phyloP scores from a whole-genome alignment of 768 basidiomycete genomes.

The Baorangia bicolor region DNA sequence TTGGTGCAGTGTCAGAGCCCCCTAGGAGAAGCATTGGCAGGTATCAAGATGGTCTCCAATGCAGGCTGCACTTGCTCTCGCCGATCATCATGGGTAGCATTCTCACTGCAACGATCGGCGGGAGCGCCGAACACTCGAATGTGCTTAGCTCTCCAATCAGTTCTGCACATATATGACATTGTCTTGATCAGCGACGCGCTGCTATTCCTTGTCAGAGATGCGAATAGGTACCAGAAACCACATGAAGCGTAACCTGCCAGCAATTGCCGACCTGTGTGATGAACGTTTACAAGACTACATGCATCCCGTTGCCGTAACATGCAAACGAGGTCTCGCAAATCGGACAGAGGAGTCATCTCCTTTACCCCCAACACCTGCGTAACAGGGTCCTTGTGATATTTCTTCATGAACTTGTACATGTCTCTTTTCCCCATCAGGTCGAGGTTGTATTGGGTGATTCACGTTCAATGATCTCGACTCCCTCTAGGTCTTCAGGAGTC shows the following conservation, averaged over 20 bases:
- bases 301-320: no score
- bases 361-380: no score
- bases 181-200: slow-evolving; percentile 15
- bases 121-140: neutral
- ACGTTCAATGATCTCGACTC: no score
- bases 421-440: no score
- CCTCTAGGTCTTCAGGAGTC: no score
- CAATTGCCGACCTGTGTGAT: neutral
- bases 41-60: slow-evolving; percentile 27
- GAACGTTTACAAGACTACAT: neutral
- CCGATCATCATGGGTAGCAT: slow-evolving; percentile 33
- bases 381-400: no score
- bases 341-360: no score
- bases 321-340: no score
- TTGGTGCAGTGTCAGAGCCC: neutral
- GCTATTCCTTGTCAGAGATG: slow-evolving; percentile 26
- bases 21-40: no score
- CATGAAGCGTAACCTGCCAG: slow-evolving; percentile 1
- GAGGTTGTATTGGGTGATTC: no score
- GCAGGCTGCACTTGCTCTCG: slow-evolving; percentile 26
- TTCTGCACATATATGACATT: slow-evolving; percentile 9
- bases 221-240: slow-evolving; percentile 14
- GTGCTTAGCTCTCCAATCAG: neutral
- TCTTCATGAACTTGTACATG: no score
- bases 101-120: slow-evolving; percentile 23